phyloP scores from a whole-genome alignment of 2,329 filamentous ascomycete species.

The Talaromyces sp. region DNA sequence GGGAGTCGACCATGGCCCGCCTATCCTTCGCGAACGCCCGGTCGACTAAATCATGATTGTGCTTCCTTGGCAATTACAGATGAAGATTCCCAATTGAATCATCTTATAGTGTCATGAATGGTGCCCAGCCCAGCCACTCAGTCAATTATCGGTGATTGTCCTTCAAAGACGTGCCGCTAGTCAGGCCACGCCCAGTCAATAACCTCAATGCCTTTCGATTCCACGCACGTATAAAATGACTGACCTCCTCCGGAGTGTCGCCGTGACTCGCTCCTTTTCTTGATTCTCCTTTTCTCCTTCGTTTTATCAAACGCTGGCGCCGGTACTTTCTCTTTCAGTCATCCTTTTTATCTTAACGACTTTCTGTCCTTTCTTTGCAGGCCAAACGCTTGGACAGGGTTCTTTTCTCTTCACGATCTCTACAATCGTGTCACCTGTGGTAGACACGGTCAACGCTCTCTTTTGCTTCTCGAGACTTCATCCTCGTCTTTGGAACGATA shows the following conservation, averaged over 20 bases:
- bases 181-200: slow-evolving; percentile 6
- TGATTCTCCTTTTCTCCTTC: not conserved
- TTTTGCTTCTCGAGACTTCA: not conserved
- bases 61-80: not conserved
- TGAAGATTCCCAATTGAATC: not conserved
- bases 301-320: not conserved
- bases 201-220: not conserved
- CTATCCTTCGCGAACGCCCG: not conserved
- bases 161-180: not conserved
- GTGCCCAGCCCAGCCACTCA: not conserved
- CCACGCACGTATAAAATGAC: slow-evolving; percentile 2
- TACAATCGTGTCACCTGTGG: slow-evolving; percentile 7
- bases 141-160: not conserved
- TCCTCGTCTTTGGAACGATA: not conserved
- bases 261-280: not conserved
- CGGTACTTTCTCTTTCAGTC: not conserved
- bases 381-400: not conserved
- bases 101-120: not conserved
- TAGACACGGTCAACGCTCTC: slow-evolving; percentile 5
- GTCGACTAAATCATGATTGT: not conserved
- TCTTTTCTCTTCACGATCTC: not conserved
- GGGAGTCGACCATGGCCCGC: not conserved
- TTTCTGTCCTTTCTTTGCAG: slow-evolving; percentile 8
- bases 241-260: not conserved
- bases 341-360: not conserved